Base-by-base conservation (phyloP, 2,329 filamentous ascomycete genomes). In the Byssochlamys sp. region DNA sequence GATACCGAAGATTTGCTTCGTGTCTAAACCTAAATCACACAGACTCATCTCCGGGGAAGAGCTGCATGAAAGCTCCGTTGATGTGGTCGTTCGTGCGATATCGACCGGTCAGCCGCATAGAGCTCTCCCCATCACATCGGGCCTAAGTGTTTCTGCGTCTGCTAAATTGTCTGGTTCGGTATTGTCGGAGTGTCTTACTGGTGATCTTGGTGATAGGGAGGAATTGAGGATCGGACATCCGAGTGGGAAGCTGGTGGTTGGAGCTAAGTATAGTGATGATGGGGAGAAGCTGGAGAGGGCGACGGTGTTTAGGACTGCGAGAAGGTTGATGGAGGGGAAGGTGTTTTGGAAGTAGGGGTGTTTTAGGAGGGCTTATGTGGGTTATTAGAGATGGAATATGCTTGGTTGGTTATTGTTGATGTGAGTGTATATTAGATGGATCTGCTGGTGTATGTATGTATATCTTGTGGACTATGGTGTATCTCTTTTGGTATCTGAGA, bases 1-100 rank as follows among this genome's bases (percentile, higher is more conserved):
- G 1, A 80, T 88, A 1, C 85, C 86, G 0, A 87, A 88, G 66
- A 83, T 88, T 39, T 81, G 79, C 12, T 71, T 86, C 14, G 76
- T 85, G 0, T 79, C 79, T 2, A 62, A 63, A 33, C 70, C 74
- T 11, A 63, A 63, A n/a, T 67, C 66, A 31, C 77, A 73, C 59
- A 56, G 53, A 57, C 69, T 76, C 2, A 62, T 78, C 0, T 75
- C 73, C 2, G 73, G 72, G 0, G 66, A 73, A 12, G 70, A 66
- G 5, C 61, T 76, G 24, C 56, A 63, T 19, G n/a, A 53, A n/a
- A 12, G 48, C 39, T 56, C 58, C 7, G 60, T 73, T 1, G 73
- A 78, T 63, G 60, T 77, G 3, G 66, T 78, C 1, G 76, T 75
- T n/a, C 71, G 77, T n/a, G 77, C 78, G 19, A 69, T 84, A 55